These are phyloP conservation scores for Fomitopsis betulina DNA, from an alignment of 1,284 basidiomycete genomes.

Conservation along the genomic window DNA sequence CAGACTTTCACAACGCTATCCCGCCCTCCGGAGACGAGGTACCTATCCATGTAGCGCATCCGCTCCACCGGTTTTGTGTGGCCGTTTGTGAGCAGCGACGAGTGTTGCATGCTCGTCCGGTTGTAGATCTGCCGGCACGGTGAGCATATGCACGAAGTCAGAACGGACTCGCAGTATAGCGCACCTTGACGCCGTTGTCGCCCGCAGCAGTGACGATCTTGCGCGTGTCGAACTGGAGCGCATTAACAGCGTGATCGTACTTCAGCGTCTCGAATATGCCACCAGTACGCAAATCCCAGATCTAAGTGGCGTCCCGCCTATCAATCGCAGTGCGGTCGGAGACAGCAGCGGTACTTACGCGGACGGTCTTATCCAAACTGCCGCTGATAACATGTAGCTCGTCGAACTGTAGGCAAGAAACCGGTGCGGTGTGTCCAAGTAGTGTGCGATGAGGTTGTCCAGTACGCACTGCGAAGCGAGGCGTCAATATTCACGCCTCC, in stretches of 20 bases:
- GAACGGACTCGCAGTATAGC: constrained; percentile 5
- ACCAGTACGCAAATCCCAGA: constrained; percentile 96
- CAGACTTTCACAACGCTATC: constrained; percentile 93
- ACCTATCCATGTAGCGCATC: constrained; percentile 95
- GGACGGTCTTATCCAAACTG: constrained; percentile 89
- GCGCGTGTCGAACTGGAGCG: constrained; percentile 91
- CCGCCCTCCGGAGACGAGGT: constrained; percentile 86
- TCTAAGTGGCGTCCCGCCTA: constrained; percentile 39
- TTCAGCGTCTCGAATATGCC: constrained; percentile 84
- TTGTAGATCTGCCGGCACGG: constrained; percentile 75
- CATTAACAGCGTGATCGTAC: constrained; percentile 90
- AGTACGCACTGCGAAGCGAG: constrained; percentile 74
- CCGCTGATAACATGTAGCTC: constrained; percentile 92
- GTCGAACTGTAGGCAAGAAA: constrained; percentile 96
- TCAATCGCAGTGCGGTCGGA: constrained; percentile 4
- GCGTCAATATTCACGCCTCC: not conserved
- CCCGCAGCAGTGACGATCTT: constrained; percentile 94
- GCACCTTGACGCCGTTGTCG: constrained; percentile 89
- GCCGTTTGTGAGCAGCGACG: constrained; percentile 82
- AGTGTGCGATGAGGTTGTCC: constrained; percentile 95
- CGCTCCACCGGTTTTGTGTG: constrained; percentile 89
- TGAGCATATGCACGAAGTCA: not conserved
- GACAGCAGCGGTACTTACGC: constrained; percentile 46
- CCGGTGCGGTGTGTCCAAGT: constrained; percentile 89
- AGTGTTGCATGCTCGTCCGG: constrained; percentile 88